Evolutionary conservation across 306 rosid species (phyloP), one percentile per base, ranked within the genome.

Genomic region (Vigna radiata): DNA sequence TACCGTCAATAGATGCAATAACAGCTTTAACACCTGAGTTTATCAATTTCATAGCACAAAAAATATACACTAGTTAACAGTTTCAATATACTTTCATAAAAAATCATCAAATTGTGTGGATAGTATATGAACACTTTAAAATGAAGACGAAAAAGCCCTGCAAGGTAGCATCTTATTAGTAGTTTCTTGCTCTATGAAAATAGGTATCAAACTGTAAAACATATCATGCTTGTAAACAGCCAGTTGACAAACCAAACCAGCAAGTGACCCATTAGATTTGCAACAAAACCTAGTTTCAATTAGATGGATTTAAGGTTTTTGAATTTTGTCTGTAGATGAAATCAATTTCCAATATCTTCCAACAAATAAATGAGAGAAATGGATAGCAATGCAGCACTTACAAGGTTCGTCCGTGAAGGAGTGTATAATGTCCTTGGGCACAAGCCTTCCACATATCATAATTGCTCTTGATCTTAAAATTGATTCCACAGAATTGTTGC

Each of bases 371-470:
- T 77, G 36, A 21, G 33, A 69, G 33, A 64, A 71, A 66, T 63
- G 29, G n/a, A 43, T 60, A 65, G 25, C 65, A 82, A 68, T 58
- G 65, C 16, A 82, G 80, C 77, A 33, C 95, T 81, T 89, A 95
- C 99, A 79, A 37, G 86, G 75, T 88, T 90, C 96, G 76, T 92
- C 94, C 62, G 79, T 78, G 68, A 85, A 82, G 50, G 85, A 81
- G 81, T 72, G 84, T 25, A 48, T 71, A 77, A 66, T 85, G 78
- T 88, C 96, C 81, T 85, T 89, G 4, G 89, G 86, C 73, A 95
- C 79, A 63, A 95, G 86, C 87, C 97, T 88, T 90, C 97, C 97
- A 64, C 85, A 79, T 77, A 90, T 92, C 89, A 88, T 86, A 85
- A 92, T 87, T 31, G 97, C 92, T 78, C 99, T 87, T 33, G 97